Evolutionary conservation across 257 asterid genomes (phyloP).

Genomic region (Nemophila menziesii): DNA sequence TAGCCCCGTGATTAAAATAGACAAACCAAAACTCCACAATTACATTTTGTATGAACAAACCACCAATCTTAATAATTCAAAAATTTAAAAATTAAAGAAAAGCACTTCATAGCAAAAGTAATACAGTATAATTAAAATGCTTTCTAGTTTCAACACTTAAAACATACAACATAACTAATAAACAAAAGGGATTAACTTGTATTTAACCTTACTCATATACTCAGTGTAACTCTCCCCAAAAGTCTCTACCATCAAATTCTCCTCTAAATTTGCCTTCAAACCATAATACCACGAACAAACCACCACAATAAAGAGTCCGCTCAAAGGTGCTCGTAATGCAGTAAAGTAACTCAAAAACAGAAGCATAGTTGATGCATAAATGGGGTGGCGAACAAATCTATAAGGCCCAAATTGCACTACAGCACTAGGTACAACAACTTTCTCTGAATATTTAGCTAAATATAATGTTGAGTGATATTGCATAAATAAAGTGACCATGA

Average conservation of each 20-base stretch:
- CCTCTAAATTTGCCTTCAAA: slow-evolving; percentile 70
- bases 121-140: background rate
- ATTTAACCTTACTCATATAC: slow-evolving; percentile 52
- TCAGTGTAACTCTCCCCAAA: slow-evolving; percentile 60
- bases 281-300: slow-evolving; percentile 65
- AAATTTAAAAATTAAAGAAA: background rate
- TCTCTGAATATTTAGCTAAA: slow-evolving; percentile 88
- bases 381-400: slow-evolving; percentile 82
- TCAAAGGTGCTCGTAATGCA: slow-evolving; percentile 75
- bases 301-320: slow-evolving; percentile 30
- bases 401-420: slow-evolving; percentile 95
- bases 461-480: slow-evolving; percentile 75
- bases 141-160: slow-evolving; percentile 3
- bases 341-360: slow-evolving; percentile 60
- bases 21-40: background rate
- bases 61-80: background rate
- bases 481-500: slow-evolving; percentile 42
- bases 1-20: background rate
- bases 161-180: slow-evolving; percentile 30
- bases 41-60: background rate
- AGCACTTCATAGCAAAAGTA: background rate
- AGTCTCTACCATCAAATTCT: slow-evolving; percentile 55
- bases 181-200: slow-evolving; percentile 73
- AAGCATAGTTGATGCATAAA: slow-evolving; percentile 86
- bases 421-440: slow-evolving; percentile 85